Conservation (phyloP, 2,329 filamentous ascomycete species). For the Dendrostoma leiphaemia region DNA sequence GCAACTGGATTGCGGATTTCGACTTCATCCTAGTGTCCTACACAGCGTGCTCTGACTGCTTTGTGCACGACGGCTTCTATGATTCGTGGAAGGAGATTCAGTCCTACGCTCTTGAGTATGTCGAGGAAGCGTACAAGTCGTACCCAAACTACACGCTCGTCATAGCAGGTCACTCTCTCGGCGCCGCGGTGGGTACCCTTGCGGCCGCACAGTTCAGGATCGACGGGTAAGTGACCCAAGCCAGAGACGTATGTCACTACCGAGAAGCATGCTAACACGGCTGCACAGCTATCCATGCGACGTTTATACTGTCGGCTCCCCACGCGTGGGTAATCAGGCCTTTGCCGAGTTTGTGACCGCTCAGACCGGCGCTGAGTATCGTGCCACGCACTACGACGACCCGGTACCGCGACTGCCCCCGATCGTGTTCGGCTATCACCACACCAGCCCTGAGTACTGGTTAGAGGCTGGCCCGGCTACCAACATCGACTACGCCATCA, state of each 20-base stretch:
- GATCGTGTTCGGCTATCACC: slow-evolving; percentile 57
- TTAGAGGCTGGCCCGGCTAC: slow-evolving; percentile 37
- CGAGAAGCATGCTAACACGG: background rate
- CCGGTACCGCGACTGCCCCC: slow-evolving; percentile 68
- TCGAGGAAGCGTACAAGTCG: slow-evolving; percentile 40
- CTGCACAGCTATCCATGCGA: slow-evolving; percentile 37
- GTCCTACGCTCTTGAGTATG: slow-evolving; percentile 36
- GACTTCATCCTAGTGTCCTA: slow-evolving; percentile 34
- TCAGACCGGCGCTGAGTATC: slow-evolving; percentile 50
- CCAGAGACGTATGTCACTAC: background rate
- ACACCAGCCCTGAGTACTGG: slow-evolving; percentile 71
- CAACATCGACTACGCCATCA: slow-evolving; percentile 34
- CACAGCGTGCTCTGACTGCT: slow-evolving; percentile 39
- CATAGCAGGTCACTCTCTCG: slow-evolving; percentile 67
- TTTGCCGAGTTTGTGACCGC: slow-evolving; percentile 53
- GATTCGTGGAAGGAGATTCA: slow-evolving; percentile 56
- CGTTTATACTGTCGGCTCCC: slow-evolving; percentile 66
- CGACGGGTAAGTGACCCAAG: slow-evolving; percentile 29
- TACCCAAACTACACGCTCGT: slow-evolving; percentile 54
- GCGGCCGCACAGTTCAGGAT: slow-evolving; percentile 55
- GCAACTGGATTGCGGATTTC: slow-evolving; percentile 61
- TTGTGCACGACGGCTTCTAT: slow-evolving; percentile 57
- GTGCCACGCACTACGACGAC: slow-evolving; percentile 66
- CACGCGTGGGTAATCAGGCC: slow-evolving; percentile 59
- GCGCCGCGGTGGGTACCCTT: slow-evolving; percentile 62